Base-by-base conservation (phyloP, 2,329 filamentous ascomycete genomes). In the Fusarium sulawesiense region DNA sequence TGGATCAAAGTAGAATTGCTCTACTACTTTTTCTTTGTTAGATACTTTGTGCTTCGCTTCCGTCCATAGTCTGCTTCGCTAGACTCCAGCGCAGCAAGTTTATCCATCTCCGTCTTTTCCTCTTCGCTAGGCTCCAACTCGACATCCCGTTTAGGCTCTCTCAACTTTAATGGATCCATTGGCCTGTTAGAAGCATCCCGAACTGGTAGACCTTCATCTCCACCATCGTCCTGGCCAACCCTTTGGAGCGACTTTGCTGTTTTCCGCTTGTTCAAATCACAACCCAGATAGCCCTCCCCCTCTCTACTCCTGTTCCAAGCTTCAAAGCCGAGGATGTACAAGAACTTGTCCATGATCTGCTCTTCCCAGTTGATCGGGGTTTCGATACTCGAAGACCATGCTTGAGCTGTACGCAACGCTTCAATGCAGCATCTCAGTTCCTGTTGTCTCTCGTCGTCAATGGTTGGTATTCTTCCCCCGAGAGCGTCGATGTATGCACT, bases 261-360 rank as follows among this genome's bases (percentile, higher is more conserved):
- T 18, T 65, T 66, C 1, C 34, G 11, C 3, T 29, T 10, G 6
- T 65, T 65, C 0, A 65, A 6, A n/a, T 60, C 23, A 2, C 62
- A 66, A 1, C n/a, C 14, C 1, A 65, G n/a, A 20, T 65, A 65
- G 0, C 42, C 32, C 0, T 13, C 12, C 0, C 60, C 62, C 3
- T 65, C 41, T 45, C 60, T 53, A 11, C 34, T 42, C 0, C 54
- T 42, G 9, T 65, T 65, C 62, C 60, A 65, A 0, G 53, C 47
- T n/a, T 65, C 62, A 1, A 65, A 65, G 0, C 62, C 62, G 1
- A 65, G 5, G 0, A 65, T 29, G n/a, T 60, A 65, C 0, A 66
- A 2, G 0, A 66, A 25, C 1, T 2, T 29, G 4, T 65, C 25
- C 23, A 40, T 25, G 1, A 65, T 60, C 1, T 13, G 2, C 16